Percentiles rank a stretch among this genome's conserved stretches.
Conservation (phyloP, 139 green algal genomes). For the Closterium sp. region DNA sequence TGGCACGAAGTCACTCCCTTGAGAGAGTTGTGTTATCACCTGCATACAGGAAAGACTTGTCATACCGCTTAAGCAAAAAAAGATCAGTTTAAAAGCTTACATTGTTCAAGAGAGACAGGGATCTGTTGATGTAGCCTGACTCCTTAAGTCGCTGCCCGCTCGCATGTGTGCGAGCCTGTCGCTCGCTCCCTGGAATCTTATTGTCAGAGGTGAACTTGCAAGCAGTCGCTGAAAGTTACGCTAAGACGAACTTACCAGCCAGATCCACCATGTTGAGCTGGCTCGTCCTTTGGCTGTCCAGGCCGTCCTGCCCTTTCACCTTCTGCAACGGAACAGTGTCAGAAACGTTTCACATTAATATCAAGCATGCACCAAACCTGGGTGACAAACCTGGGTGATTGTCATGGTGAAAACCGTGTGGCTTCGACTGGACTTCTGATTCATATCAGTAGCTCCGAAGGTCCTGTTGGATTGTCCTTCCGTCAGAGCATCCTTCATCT, state of each 20-base stretch:
- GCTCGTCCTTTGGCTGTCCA: not conserved
- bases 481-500: conserved; percentile 20
- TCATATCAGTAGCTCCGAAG: conserved; percentile 8
- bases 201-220: not conserved
- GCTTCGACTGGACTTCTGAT: conserved; percentile 29
- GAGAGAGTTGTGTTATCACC: not conserved
- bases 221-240: conserved; percentile 1
- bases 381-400: not conserved
- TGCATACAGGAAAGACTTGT: not conserved
- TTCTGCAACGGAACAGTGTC: not conserved
- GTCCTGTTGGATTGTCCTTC: not conserved
- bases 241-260: not conserved
- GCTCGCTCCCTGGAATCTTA: conserved; percentile 30
- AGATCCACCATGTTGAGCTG: not conserved
- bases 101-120: conserved; percentile 24
- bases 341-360: not conserved
- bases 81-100: not conserved
- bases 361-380: not conserved
- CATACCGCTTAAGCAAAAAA: not conserved
- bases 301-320: not conserved
- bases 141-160: conserved; percentile 26
- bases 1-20: conserved; percentile 10
- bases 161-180: conserved; percentile 8
- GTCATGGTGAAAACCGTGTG: conserved; percentile 31
- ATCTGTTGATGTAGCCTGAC: conserved; percentile 32